Evolutionary conservation across 768 basidiomycete species (phyloP).

Genomic region (Calocera cornea): DNA sequence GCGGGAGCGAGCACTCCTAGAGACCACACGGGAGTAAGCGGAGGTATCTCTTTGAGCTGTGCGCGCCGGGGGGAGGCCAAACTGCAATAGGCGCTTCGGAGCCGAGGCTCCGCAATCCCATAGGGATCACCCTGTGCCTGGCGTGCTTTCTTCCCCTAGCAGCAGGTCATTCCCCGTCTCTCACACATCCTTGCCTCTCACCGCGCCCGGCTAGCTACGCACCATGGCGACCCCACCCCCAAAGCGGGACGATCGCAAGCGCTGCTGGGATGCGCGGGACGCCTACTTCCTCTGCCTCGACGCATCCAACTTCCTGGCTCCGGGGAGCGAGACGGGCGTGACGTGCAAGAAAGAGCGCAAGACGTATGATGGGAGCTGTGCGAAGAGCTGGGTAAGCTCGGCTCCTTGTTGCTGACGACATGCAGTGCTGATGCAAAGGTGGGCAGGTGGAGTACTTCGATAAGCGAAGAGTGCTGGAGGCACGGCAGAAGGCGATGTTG

Average conservation of each 20-base stretch:
- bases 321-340: constrained; percentile 49
- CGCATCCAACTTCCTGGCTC: constrained; percentile 46
- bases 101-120: background rate
- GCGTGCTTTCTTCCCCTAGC: background rate
- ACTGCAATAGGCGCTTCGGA: background rate
- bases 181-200: background rate
- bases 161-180: no score
- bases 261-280: constrained; percentile 79
- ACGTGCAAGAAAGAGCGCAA: constrained; percentile 45
- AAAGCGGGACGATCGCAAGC: constrained; percentile 52
- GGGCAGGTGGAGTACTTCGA: constrained; percentile 87
- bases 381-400: constrained; percentile 67
- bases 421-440: constrained; percentile 19
- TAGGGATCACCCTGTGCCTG: background rate
- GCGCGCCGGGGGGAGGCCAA: no score
- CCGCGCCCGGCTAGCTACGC: background rate
- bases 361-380: constrained; percentile 59
- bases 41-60: no score
- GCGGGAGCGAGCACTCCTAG: no score
- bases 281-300: constrained; percentile 78
- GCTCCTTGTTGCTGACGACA: background rate
- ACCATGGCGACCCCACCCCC: constrained; percentile 5
- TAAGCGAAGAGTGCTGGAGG: constrained; percentile 69
- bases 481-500: constrained; percentile 60
- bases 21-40: no score